Conservation (phyloP, 495 filamentous ascomycete genomes). For the Xylaria nigripes region DNA sequence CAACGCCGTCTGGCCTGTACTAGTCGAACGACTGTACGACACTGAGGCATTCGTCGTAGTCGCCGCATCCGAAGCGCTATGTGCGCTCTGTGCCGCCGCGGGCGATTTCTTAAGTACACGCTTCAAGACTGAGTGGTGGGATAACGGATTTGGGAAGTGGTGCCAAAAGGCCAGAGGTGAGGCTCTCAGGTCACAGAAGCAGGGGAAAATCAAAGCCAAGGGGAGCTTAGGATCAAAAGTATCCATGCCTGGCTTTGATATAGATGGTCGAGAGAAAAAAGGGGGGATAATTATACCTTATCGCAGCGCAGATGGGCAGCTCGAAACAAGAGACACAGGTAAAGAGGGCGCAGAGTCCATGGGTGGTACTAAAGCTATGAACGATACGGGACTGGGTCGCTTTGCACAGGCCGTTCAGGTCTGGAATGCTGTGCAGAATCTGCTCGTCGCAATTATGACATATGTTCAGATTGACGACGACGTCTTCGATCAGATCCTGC, state of each 20-base stretch:
- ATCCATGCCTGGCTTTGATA: conserved; percentile 6
- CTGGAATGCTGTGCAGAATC: conserved; percentile 49
- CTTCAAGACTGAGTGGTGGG: conserved; percentile 60
- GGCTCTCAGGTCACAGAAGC: conserved; percentile 15
- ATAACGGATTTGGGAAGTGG: conserved; percentile 38
- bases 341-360: background rate
- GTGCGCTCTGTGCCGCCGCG: conserved; percentile 52
- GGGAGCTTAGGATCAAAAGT: conserved; percentile 33
- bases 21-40: conserved; percentile 64
- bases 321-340: conserved; percentile 6
- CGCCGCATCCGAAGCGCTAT: conserved; percentile 57
- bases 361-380: conserved; percentile 3
- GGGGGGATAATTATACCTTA: conserved; percentile 25
- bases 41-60: conserved; percentile 65
- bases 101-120: conserved; percentile 74
- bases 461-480: conserved; percentile 53
- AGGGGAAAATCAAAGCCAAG: conserved; percentile 24
- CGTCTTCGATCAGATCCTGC: conserved; percentile 60
- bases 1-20: conserved; percentile 79
- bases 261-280: conserved; percentile 8
- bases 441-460: conserved; percentile 46
- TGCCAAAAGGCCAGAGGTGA: conserved; percentile 25
- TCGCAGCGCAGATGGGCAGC: conserved; percentile 10
- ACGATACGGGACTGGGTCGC: conserved; percentile 33
- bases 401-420: conserved; percentile 47